These are phyloP conservation scores for Penicillium polonicum DNA, from an alignment of 2,329 filamentous ascomycete genomes.

Conservation along the genomic window DNA sequence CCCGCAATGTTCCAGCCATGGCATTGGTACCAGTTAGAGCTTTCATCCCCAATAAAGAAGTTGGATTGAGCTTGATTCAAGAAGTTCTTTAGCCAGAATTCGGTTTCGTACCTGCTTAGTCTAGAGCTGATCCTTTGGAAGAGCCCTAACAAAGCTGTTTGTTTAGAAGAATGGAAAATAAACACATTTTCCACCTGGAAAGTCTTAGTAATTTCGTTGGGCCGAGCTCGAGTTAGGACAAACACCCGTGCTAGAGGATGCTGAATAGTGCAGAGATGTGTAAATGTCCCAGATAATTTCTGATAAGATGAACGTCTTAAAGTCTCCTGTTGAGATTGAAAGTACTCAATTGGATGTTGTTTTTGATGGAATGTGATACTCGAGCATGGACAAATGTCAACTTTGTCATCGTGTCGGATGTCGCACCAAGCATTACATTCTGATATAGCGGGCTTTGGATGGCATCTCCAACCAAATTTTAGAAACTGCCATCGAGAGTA, in stretches of 20 bases:
- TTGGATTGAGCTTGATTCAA: not conserved
- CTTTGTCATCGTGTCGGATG: too few species aligned
- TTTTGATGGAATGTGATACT: too few species aligned
- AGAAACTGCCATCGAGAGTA: too few species aligned
- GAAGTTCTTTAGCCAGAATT: not conserved
- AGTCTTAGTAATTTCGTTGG: not conserved
- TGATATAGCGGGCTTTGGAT: too few species aligned
- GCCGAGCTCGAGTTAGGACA: not conserved
- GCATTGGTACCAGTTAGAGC: constrained; percentile 5
- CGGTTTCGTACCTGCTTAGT: constrained; percentile 3
- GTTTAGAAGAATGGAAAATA: not conserved
- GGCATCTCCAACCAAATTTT: too few species aligned
- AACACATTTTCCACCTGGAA: not conserved
- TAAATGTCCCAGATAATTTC: not conserved
- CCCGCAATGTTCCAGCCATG: constrained; percentile 1
- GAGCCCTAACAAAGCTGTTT: not conserved
- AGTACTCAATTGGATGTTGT: too few species aligned
- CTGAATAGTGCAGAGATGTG: not conserved
- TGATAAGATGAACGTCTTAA: not conserved
- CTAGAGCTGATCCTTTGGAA: constrained; percentile 3
- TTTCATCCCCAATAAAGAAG: constrained; percentile 3
- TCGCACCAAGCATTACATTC: too few species aligned
- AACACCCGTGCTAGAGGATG: not conserved
- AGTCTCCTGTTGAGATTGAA: not conserved
- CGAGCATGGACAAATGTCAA: too few species aligned